Conservation (phyloP, 768 basidiomycete genomes). For the Galerina sulciceps region DNA sequence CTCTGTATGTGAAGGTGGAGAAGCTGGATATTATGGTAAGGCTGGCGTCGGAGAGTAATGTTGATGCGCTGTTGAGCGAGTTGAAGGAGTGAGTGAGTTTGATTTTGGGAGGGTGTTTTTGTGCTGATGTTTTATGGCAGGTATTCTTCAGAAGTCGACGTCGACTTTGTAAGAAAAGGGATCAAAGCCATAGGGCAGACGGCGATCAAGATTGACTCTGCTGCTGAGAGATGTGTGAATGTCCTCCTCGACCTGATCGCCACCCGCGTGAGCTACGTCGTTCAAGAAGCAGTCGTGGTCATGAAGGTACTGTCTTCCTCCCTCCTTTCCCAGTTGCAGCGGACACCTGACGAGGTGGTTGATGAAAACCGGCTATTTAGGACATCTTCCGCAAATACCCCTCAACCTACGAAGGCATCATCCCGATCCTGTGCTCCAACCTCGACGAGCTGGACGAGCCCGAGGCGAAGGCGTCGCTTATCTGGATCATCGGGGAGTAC, state of each 20-base stretch:
- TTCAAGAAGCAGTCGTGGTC: conserved; percentile 97
- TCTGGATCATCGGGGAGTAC: conserved; percentile 99
- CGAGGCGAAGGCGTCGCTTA: conserved; percentile 95
- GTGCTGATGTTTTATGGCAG: conserved; percentile 39
- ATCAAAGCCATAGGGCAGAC: conserved; percentile 97
- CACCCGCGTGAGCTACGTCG: conserved; percentile 95
- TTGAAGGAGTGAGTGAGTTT: conserved; percentile 79
- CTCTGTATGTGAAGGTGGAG: conserved; percentile 98
- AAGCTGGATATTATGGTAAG: conserved; percentile 99
- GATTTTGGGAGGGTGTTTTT: neutral
- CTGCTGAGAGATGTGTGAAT: conserved; percentile 94
- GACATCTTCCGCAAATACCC: conserved; percentile 99
- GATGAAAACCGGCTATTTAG: conserved; percentile 41
- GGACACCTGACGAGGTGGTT: neutral
- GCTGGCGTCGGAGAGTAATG: conserved; percentile 87
- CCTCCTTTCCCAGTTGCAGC: neutral
- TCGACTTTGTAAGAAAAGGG: conserved; percentile 95
- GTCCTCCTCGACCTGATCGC: conserved; percentile 91
- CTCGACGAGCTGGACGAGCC: conserved; percentile 98
- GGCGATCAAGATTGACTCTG: conserved; percentile 91
- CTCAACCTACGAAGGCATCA: conserved; percentile 94
- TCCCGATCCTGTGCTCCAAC: conserved; percentile 92
- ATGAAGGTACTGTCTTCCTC: conserved; percentile 75
- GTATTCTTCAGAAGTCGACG: conserved; percentile 96
- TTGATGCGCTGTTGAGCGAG: conserved; percentile 93